phyloP scores from a whole-genome alignment of 495 filamentous ascomycete species.

The Tuber aestivum region DNA sequence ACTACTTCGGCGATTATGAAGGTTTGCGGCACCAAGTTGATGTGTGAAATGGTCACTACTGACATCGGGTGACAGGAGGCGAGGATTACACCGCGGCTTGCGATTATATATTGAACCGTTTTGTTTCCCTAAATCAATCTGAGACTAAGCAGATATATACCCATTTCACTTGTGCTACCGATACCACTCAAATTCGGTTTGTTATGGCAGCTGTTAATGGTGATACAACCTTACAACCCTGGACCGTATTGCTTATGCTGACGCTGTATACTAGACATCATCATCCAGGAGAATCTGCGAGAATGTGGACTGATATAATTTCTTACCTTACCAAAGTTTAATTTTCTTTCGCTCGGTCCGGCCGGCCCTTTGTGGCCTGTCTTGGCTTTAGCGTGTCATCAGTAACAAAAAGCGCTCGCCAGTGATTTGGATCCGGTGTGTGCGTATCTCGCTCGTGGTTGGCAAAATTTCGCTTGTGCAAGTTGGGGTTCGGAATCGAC shows the following conservation, averaged over 20 bases:
- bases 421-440: constrained; percentile 31
- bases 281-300: constrained; percentile 99
- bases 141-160: constrained; percentile 99
- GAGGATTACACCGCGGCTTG: constrained; percentile 88
- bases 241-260: constrained; percentile 16
- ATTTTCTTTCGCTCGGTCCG: constrained; percentile 26
- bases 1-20: constrained; percentile 99
- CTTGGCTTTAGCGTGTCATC: constrained; percentile 29
- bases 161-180: constrained; percentile 97
- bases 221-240: constrained; percentile 44
- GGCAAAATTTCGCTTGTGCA: constrained; percentile 25
- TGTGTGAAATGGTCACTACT: constrained; percentile 35
- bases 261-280: constrained; percentile 66
- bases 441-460: constrained; percentile 30
- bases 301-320: constrained; percentile 91
- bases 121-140: constrained; percentile 94
- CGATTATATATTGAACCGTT: constrained; percentile 95
- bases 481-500: constrained; percentile 35
- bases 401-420: constrained; percentile 30
- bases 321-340: constrained; percentile 26
- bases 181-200: constrained; percentile 97
- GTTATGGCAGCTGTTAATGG: constrained; percentile 99
- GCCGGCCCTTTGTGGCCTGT: constrained; percentile 27
- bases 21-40: constrained; percentile 44
- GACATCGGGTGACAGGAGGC: constrained; percentile 53